These are phyloP conservation scores for Puccinia triticina DNA, from an alignment of 1,284 basidiomycete species.

Conservation along the genomic window DNA sequence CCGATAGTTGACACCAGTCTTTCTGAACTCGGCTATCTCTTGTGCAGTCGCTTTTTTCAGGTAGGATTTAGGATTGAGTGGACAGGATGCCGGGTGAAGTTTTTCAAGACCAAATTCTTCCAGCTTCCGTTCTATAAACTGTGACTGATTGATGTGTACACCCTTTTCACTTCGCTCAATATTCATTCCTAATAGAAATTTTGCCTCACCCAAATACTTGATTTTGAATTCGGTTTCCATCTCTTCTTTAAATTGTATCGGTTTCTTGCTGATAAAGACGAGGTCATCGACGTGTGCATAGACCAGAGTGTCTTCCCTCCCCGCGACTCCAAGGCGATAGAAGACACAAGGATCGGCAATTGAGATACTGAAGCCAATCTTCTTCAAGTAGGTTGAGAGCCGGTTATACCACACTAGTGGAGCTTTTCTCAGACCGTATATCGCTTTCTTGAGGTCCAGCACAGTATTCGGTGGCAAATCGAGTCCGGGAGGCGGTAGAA, in stretches of 20 bases:
- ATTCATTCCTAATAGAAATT: neutral
- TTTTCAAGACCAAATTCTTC: neutral
- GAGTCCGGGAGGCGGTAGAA: neutral
- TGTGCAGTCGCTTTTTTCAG: neutral
- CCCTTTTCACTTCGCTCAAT: neutral
- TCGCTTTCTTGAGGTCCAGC: neutral
- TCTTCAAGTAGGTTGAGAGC: neutral
- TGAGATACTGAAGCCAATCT: neutral
- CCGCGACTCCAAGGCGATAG: neutral
- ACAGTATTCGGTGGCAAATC: neutral
- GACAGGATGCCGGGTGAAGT: neutral
- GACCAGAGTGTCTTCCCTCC: neutral
- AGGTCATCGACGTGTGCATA: constrained; percentile 24
- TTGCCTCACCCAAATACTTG: neutral
- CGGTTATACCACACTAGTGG: neutral
- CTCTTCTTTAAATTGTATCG: neutral
- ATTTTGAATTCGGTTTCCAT: neutral
- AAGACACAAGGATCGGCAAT: constrained; percentile 4
- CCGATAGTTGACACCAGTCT: neutral
- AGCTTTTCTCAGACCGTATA: constrained; percentile 21
- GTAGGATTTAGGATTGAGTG: neutral
- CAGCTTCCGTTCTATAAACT: neutral
- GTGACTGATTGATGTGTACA: neutral
- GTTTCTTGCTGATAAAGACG: neutral
- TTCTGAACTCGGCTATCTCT: neutral